phyloP scores from a whole-genome alignment of 2,329 filamentous ascomycete species.

The Alternaria triticimaculans region DNA sequence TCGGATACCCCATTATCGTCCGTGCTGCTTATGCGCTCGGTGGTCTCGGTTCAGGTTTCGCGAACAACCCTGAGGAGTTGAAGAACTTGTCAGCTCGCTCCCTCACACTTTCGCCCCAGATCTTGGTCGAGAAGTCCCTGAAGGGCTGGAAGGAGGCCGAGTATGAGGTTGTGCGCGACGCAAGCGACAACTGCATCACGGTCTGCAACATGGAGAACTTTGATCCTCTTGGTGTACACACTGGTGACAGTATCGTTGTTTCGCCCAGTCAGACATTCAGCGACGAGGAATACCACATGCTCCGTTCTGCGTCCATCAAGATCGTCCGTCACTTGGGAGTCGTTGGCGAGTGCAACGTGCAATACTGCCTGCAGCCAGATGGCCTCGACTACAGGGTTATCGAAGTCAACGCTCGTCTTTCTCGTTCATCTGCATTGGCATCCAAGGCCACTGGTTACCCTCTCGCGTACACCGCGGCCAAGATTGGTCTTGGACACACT shows the following conservation, averaged over 20 bases:
- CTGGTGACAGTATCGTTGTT: conserved; percentile 97
- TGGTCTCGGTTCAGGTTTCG: conserved; percentile 95
- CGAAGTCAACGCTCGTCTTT: conserved; percentile 98
- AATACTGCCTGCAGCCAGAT: conserved; percentile 96
- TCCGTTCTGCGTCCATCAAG: conserved; percentile 95
- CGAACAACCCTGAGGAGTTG: conserved; percentile 91
- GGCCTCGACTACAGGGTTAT: conserved; percentile 98
- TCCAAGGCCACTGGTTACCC: conserved; percentile 99
- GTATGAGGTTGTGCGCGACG: conserved; percentile 97
- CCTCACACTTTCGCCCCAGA: conserved; percentile 91
- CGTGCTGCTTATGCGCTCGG: conserved; percentile 96
- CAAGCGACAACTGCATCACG: conserved; percentile 97
- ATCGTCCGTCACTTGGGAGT: conserved; percentile 97
- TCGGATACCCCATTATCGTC: conserved; percentile 98
- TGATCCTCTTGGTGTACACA: conserved; percentile 95
- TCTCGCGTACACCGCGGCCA: conserved; percentile 94
- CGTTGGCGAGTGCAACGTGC: conserved; percentile 97
- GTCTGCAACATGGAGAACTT: conserved; percentile 99
- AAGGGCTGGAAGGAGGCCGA: conserved; percentile 99
- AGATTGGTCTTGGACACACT: conserved; percentile 95
- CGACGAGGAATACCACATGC: conserved; percentile 99
- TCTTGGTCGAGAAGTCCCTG: conserved; percentile 96
- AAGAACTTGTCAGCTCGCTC: conserved; percentile 92
- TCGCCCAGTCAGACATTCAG: conserved; percentile 95
- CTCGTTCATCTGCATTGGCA: conserved; percentile 92